Conservation (phyloP, 2,329 filamentous ascomycete genomes). For the Rachicladosporium sp. region DNA sequence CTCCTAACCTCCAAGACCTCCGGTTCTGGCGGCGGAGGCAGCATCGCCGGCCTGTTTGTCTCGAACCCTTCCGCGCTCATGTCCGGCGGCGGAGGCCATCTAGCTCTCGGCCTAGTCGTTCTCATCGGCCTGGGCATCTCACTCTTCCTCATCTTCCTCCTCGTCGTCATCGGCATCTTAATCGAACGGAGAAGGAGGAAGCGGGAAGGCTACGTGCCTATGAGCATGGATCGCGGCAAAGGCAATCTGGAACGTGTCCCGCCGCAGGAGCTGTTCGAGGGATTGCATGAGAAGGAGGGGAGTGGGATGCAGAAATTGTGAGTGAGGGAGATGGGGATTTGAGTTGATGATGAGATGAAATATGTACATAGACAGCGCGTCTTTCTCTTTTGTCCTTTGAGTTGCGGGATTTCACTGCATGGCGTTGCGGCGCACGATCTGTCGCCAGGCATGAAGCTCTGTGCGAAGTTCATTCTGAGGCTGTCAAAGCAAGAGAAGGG, state of each 20-base stretch:
- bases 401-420: no score
- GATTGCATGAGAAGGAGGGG: slow-evolving; percentile 14
- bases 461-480: no score
- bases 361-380: no score
- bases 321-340: no score
- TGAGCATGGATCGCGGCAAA: slow-evolving; percentile 44
- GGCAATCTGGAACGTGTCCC: slow-evolving; percentile 39
- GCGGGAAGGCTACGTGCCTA: slow-evolving; percentile 69
- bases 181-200: slow-evolving; percentile 65
- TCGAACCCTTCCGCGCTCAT: slow-evolving; percentile 67
- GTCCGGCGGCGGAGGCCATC: slow-evolving; percentile 31
- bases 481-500: no score
- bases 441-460: no score
- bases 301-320: no score
- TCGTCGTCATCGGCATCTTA: slow-evolving; percentile 62
- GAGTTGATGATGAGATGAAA: no score
- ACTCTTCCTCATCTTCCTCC: slow-evolving; percentile 61
- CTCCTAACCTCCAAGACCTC: slow-evolving; percentile 58
- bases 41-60: slow-evolving; percentile 70
- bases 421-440: no score
- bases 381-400: no score
- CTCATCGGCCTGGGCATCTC: slow-evolving; percentile 71
- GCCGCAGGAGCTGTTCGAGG: slow-evolving; percentile 26
- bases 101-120: slow-evolving; percentile 66
- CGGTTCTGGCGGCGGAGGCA: slow-evolving; percentile 57